Percentiles rank a stretch among this genome's conserved stretches.
phyloP scores from a whole-genome alignment of 2,329 filamentous ascomycete species.

The Macroventuria anomochaeta region DNA sequence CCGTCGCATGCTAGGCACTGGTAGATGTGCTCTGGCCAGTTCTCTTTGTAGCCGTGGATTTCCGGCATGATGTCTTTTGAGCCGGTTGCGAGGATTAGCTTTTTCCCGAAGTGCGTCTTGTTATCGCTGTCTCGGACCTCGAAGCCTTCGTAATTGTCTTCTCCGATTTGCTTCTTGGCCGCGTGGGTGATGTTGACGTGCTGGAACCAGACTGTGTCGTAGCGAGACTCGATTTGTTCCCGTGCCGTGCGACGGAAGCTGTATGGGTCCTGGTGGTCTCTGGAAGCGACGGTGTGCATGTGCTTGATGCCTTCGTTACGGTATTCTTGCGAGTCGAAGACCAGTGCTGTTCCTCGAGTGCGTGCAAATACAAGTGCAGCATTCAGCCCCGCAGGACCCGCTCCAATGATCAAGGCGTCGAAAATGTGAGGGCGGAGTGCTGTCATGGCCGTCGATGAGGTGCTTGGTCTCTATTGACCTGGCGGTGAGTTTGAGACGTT shows the following conservation, averaged over 20 bases:
- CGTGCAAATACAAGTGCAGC: constrained; percentile 51
- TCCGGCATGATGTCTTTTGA: constrained; percentile 59
- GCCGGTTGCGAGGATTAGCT: constrained; percentile 63
- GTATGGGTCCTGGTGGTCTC: constrained; percentile 37
- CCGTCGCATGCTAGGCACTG: constrained; percentile 68
- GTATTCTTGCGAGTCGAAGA: constrained; percentile 54
- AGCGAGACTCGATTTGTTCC: constrained; percentile 46
- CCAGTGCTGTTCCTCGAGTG: constrained; percentile 47
- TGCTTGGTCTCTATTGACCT: background rate
- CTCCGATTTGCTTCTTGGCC: constrained; percentile 29
- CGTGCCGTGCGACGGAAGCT: constrained; percentile 42
- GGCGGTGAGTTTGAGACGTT: background rate
- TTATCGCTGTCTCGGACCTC: constrained; percentile 53
- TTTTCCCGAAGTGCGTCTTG: constrained; percentile 56
- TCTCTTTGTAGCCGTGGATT: constrained; percentile 61
- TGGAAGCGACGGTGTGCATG: constrained; percentile 52
- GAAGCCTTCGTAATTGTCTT: constrained; percentile 42
- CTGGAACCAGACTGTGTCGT: constrained; percentile 47
- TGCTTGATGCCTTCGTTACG: constrained; percentile 52
- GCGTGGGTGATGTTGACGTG: constrained; percentile 29
- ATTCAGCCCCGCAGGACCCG: constrained; percentile 55
- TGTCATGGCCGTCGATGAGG: constrained; percentile 15
- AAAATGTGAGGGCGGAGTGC: constrained; percentile 28
- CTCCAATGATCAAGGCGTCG: constrained; percentile 48
- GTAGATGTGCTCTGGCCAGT: constrained; percentile 58